Evolutionary conservation across 2,329 filamentous ascomycete genomes (phyloP), one percentile per base, ranked within the genome.

Genomic region (Neofusicoccum cordaticola): DNA sequence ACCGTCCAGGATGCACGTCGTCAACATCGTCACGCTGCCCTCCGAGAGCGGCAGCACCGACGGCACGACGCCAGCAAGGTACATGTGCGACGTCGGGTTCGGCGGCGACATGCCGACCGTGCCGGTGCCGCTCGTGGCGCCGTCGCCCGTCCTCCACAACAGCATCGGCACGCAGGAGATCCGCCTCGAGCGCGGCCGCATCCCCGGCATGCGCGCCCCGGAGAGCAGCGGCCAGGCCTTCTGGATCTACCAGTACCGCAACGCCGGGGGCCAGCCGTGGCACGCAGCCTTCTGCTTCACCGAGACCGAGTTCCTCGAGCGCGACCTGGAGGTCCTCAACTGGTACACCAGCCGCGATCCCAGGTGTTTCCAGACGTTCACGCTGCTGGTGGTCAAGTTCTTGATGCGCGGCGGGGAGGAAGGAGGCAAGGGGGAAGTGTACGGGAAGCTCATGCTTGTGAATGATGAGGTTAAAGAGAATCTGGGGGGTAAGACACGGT

Each of bases 201-300:
- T 85, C 41, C 80, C 84, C 3, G 74, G 77, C 11, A 31, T 50
- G 47, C 19, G 19, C 37, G 27, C 27, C 27, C 27, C 27, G 27
- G 27, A 31, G 27, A 31, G 27, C 27, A 31, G 27, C 27, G 27
- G 27, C 27, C 71, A 68, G 27, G 15, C 22, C 5, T 73, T 85
- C 63, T 90, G 88, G 88, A 81, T 89, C 63, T 89, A 88, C 70
- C 83, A 90, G 73, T 84, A 85, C 68, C 74, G 78, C 0, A 81
- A 81, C 56, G 69, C 69, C 0, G 19, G 61, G 0, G 71, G 74
- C 0, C 69, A 69, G 47, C 70, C 69, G 0, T 82, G 79, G 79
- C 79, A 79, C 51, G 72, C 74, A 0, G 79, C 78, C 61, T 81
- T 81, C 62, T 72, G 72, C 12, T 81, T 81, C 68, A 69, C 71